Percentiles rank a stretch among this genome's conserved stretches.
Conservation (phyloP, 78 protist species). For the Dictyostelium intermedium region DNA sequence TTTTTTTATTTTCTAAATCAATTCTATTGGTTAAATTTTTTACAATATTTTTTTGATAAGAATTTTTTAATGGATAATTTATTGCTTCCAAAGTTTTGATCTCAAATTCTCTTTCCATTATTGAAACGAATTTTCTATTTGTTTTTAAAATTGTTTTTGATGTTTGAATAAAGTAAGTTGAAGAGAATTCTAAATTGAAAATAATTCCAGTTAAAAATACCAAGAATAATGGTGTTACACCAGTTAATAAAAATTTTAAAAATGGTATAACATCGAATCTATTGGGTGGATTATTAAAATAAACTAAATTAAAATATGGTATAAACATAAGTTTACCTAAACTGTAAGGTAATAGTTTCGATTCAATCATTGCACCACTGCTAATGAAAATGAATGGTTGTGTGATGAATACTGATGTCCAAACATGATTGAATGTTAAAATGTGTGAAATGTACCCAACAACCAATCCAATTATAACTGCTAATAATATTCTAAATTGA, state of each 20-base stretch:
- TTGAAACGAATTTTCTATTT: neutral
- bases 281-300: neutral
- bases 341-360: neutral
- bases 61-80: neutral
- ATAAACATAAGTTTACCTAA: neutral
- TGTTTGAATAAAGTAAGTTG: neutral
- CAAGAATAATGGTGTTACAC: neutral
- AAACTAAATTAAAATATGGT: neutral
- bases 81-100: neutral
- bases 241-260: neutral
- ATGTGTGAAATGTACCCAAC: neutral
- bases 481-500: neutral
- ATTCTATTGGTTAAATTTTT: neutral
- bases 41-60: neutral
- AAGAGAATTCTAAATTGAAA: neutral
- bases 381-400: neutral
- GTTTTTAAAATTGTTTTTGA: neutral
- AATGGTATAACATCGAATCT: neutral
- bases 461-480: neutral
- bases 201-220: neutral
- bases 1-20: neutral
- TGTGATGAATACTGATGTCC: slow-evolving; percentile 10
- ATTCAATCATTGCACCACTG: neutral
- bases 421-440: neutral
- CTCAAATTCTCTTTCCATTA: neutral